Percentiles rank a stretch among this genome's conserved stretches.
These are phyloP conservation scores for Monilinia laxa DNA, from an alignment of 2,329 filamentous ascomycete species.

Conservation along the genomic window DNA sequence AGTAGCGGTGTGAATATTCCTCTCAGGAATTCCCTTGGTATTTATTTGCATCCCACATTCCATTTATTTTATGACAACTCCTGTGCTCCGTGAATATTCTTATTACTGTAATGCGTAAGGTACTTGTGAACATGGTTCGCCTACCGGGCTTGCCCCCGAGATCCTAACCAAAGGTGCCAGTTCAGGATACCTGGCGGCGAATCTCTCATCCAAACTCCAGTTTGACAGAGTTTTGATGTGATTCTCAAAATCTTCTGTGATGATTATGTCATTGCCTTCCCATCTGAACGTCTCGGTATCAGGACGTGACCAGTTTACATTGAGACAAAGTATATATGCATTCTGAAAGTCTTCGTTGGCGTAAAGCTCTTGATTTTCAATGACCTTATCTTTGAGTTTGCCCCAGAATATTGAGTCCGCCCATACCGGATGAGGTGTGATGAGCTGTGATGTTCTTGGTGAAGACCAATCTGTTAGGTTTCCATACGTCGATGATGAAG, in stretches of 20 bases:
- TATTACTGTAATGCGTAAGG: background rate
- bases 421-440: slow-evolving; percentile 41
- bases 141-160: background rate
- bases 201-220: slow-evolving; percentile 36
- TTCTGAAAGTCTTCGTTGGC: slow-evolving; percentile 43
- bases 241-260: slow-evolving; percentile 30
- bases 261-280: slow-evolving; percentile 31
- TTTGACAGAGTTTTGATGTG: slow-evolving; percentile 31
- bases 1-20: background rate
- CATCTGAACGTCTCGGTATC: slow-evolving; percentile 29
- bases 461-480: slow-evolving; percentile 33
- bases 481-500: slow-evolving; percentile 28
- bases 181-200: slow-evolving; percentile 35
- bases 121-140: background rate
- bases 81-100: background rate
- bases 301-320: slow-evolving; percentile 41
- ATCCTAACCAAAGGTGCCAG: slow-evolving; percentile 25
- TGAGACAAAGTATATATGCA: slow-evolving; percentile 41
- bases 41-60: slow-evolving; percentile 12
- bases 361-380: slow-evolving; percentile 43
- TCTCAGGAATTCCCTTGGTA: slow-evolving; percentile 1
- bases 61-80: background rate
- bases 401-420: slow-evolving; percentile 41
- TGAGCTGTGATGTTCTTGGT: slow-evolving; percentile 33
- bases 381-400: slow-evolving; percentile 42